Conservation (phyloP, 768 basidiomycete species). For the Agrocybe chaxingu region DNA sequence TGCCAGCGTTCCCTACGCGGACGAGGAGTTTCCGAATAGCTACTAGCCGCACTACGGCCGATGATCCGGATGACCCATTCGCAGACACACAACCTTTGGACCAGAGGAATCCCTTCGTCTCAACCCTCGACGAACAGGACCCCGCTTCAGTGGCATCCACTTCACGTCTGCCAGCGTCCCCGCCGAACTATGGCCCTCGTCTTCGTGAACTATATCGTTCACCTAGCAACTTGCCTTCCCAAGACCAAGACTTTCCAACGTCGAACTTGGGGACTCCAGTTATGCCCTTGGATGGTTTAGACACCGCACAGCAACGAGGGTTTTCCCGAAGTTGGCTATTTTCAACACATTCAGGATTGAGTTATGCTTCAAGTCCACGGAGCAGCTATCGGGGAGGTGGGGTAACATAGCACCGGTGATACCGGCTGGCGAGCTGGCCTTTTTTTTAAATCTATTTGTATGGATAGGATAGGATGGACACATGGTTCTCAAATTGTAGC, state of each 20-base stretch:
- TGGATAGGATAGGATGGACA: no score
- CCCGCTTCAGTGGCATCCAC: constrained; percentile 4
- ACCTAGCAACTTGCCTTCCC: constrained; percentile 3
- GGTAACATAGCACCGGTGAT: background rate
- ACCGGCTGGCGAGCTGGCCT: background rate
- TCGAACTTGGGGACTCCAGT: constrained; percentile 27
- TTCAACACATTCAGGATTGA: constrained; percentile 11
- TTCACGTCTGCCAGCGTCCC: background rate
- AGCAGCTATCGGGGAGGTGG: background rate
- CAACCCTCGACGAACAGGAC: constrained; percentile 7
- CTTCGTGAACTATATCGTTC: background rate
- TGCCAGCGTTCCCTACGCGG: constrained; percentile 3
- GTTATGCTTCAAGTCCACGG: constrained; percentile 7
- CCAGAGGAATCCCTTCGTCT: constrained; percentile 10
- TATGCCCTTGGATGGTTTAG: constrained; percentile 21
- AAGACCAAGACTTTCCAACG: constrained; percentile 22
- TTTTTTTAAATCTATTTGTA: no score
- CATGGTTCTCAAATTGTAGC: no score
- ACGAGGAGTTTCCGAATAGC: constrained; percentile 12
- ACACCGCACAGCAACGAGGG: constrained; percentile 19
- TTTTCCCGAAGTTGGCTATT: constrained; percentile 26
- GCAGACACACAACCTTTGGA: constrained; percentile 24
- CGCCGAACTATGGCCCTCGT: no score
- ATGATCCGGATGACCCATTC: constrained; percentile 27
- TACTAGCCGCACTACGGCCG: constrained; percentile 5